phyloP scores from a whole-genome alignment of 306 rosid species.

The Gillenia trifoliata region DNA sequence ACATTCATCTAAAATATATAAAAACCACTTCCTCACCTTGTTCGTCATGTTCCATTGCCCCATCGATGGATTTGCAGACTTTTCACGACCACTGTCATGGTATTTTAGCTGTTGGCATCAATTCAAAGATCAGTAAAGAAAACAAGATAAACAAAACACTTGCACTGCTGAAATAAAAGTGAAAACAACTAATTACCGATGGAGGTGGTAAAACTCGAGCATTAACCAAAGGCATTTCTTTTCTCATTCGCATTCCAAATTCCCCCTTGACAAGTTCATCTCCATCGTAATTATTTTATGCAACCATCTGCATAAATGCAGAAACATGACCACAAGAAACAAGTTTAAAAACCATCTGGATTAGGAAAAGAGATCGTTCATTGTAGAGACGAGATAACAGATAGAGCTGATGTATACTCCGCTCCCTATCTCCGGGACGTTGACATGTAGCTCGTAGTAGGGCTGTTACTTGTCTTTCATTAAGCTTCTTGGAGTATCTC shows the following conservation, averaged over 20 bases:
- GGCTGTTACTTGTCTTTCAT: conserved; percentile 47
- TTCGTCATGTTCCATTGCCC: conserved; percentile 89
- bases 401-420: conserved; percentile 14
- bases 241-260: conserved; percentile 44
- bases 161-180: background rate
- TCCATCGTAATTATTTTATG: conserved; percentile 5
- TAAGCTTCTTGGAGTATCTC: conserved; percentile 50
- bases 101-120: conserved; percentile 42
- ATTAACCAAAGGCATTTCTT: conserved; percentile 17
- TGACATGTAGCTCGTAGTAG: conserved; percentile 65
- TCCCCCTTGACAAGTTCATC: conserved; percentile 20
- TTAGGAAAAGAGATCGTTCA: background rate
- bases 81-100: conserved; percentile 37
- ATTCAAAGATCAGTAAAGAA: no score
- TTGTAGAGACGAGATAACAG: background rate
- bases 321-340: background rate
- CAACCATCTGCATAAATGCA: conserved; percentile 25
- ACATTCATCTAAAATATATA: background rate
- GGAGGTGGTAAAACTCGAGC: conserved; percentile 78
- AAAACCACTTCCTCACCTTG: conserved; percentile 39
- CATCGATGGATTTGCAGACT: conserved; percentile 44
- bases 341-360: background rate
- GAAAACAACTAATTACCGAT: conserved; percentile 24
- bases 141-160: no score
- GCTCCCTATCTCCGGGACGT: conserved; percentile 37